Conservation (phyloP, 768 basidiomycete genomes). For the Trametes meyenii region DNA sequence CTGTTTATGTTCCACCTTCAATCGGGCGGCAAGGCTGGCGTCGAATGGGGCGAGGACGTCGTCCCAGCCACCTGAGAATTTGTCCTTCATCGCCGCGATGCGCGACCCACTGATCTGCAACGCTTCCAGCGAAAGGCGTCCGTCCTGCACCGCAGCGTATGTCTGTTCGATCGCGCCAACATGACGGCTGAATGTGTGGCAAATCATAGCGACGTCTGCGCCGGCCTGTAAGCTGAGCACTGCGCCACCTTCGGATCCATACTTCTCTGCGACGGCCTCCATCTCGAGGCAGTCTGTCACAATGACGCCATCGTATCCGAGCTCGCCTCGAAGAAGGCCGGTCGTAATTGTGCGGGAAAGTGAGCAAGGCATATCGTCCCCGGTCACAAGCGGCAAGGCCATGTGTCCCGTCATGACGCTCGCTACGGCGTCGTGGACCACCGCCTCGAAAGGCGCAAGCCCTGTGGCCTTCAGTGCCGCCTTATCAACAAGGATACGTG, state of each 20-base stretch:
- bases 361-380: conserved; percentile 59
- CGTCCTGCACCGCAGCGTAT: conserved; percentile 52
- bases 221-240: conserved; percentile 62
- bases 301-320: conserved; percentile 60
- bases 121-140: conserved; percentile 42
- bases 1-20: conserved; percentile 43
- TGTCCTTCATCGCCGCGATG: conserved; percentile 52
- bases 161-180: conserved; percentile 53
- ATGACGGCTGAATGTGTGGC: conserved; percentile 61
- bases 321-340: conserved; percentile 50
- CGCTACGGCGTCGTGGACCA: conserved; percentile 46
- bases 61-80: conserved; percentile 53
- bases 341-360: conserved; percentile 56
- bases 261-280: conserved; percentile 62
- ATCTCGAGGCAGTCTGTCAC: conserved; percentile 81
- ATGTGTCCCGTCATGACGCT: conserved; percentile 78
- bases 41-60: conserved; percentile 32
- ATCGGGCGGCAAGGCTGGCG: neutral
- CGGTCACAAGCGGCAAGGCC: conserved; percentile 62
- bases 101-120: conserved; percentile 48
- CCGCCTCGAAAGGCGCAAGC: conserved; percentile 57
- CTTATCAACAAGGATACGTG: conserved; percentile 55
- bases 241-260: conserved; percentile 56
- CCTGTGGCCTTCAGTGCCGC: conserved; percentile 49
- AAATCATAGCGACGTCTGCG: conserved; percentile 76